These are phyloP conservation scores for Syzygium oleosum DNA, from an alignment of 345 rosid genomes.

Conservation along the genomic window DNA sequence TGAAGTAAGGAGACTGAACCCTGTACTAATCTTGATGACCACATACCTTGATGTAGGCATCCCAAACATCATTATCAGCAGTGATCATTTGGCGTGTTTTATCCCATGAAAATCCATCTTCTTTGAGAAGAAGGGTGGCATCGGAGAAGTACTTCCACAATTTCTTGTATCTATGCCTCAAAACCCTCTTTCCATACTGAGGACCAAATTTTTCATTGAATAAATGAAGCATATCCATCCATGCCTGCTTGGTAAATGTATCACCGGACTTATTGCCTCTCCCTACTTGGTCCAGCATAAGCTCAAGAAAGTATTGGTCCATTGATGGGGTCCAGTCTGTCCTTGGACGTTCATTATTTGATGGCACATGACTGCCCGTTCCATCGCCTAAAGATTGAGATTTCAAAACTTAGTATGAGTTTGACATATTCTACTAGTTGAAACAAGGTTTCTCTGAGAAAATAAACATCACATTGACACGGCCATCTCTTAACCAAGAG, in stretches of 20 bases:
- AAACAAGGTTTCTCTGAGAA: not conserved
- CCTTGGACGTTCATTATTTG: constrained; percentile 37
- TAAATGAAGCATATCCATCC: constrained; percentile 68
- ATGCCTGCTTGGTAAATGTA: constrained; percentile 68
- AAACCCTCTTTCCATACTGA: constrained; percentile 70
- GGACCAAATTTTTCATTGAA: constrained; percentile 62
- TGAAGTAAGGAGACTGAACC: not conserved
- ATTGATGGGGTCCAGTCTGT: constrained; percentile 72
- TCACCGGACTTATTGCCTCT: constrained; percentile 56
- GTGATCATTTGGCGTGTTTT: constrained; percentile 38
- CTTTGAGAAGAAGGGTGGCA: constrained; percentile 35
- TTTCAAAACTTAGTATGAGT: not conserved
- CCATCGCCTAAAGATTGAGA: constrained; percentile 43
- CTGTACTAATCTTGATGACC: not conserved
- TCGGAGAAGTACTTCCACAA: constrained; percentile 57
- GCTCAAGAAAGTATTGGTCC: constrained; percentile 72
- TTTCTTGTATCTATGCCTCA: constrained; percentile 72
- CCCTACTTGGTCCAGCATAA: constrained; percentile 69
- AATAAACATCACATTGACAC: not conserved
- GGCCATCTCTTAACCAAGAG: not conserved
- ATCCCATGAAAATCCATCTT: constrained; percentile 76
- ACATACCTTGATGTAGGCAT: constrained; percentile 56
- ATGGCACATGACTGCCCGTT: constrained; percentile 6
- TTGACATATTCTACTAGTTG: not conserved
- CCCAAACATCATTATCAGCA: constrained; percentile 64